Percentiles rank a stretch among this genome's conserved stretches.
phyloP scores from a whole-genome alignment of 2,329 filamentous ascomycete species.

The Alternaria gaisen region DNA sequence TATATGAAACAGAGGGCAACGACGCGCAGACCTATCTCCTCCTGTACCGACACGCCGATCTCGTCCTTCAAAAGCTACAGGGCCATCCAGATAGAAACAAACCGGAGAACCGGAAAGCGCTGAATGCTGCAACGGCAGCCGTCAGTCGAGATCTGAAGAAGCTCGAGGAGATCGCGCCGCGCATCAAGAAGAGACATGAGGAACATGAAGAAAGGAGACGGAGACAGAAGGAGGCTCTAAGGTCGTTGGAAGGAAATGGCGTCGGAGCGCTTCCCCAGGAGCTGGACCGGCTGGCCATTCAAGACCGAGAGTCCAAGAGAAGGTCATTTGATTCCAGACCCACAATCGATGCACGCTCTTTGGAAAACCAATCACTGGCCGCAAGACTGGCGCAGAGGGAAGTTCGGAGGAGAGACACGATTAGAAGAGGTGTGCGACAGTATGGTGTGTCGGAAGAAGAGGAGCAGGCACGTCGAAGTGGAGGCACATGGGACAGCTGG shows the following conservation, averaged over 20 bases:
- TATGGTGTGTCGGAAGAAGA: constrained; percentile 66
- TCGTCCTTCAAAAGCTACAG: constrained; percentile 79
- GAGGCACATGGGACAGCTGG: constrained; percentile 64
- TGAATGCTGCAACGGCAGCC: constrained; percentile 67
- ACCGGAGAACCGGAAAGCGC: constrained; percentile 64
- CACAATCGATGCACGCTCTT: constrained; percentile 41
- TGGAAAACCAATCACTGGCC: constrained; percentile 43
- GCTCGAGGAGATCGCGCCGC: constrained; percentile 81
- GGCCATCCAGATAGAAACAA: constrained; percentile 79
- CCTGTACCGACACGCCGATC: constrained; percentile 84
- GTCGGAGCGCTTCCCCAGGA: constrained; percentile 27
- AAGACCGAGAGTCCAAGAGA: constrained; percentile 27
- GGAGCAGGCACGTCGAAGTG: constrained; percentile 64
- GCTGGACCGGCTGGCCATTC: constrained; percentile 33
- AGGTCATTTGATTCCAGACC: constrained; percentile 38
- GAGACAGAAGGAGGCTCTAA: constrained; percentile 36
- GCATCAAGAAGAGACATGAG: constrained; percentile 75
- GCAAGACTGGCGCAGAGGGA: constrained; percentile 48
- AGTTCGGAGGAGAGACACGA: constrained; percentile 45
- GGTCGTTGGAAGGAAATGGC: constrained; percentile 35
- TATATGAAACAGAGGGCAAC: constrained; percentile 87
- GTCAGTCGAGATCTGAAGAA: constrained; percentile 72
- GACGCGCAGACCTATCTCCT: constrained; percentile 89
- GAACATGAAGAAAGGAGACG: constrained; percentile 49
- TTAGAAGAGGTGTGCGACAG: constrained; percentile 62